A percentile compares a stretch with the other conserved stretches of the same genome.
Evolutionary conservation across 768 basidiomycete species (phyloP).

Genomic region (Lentinula aciculospora): DNA sequence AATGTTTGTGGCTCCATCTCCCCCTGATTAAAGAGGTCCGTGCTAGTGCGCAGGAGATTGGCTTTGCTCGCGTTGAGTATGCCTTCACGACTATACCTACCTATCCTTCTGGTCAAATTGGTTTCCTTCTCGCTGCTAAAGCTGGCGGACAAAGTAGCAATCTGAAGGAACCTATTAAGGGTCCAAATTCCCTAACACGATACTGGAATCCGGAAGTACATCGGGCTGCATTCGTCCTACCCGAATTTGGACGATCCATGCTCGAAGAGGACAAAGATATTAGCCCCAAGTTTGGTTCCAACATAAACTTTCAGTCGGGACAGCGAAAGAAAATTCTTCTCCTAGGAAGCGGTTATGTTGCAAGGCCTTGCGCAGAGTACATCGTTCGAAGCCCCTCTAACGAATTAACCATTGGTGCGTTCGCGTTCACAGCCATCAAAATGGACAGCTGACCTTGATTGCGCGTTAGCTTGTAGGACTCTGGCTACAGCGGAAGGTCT

Average conservation of each 20-base stretch:
- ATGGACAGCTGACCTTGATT: background rate
- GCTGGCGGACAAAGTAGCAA: slow-evolving; percentile 48
- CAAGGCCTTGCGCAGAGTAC: slow-evolving; percentile 95
- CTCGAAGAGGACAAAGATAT: slow-evolving; percentile 71
- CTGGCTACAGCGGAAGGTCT: slow-evolving; percentile 71
- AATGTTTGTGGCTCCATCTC: slow-evolving; percentile 94
- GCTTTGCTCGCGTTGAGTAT: slow-evolving; percentile 79
- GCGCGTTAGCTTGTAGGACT: slow-evolving; percentile 73
- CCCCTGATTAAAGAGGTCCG: slow-evolving; percentile 76
- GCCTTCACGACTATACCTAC: slow-evolving; percentile 97
- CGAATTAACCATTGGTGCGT: slow-evolving; percentile 76
- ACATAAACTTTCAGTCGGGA: slow-evolving; percentile 36
- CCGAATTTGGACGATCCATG: slow-evolving; percentile 80
- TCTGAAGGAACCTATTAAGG: slow-evolving; percentile 59
- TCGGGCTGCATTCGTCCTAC: slow-evolving; percentile 78
- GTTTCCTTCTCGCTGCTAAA: slow-evolving; percentile 87
- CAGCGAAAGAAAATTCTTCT: slow-evolving; percentile 67
- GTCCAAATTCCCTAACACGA: slow-evolving; percentile 61
- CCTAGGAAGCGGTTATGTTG: slow-evolving; percentile 93
- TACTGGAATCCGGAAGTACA: slow-evolving; percentile 89
- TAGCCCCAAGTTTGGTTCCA: slow-evolving; percentile 70
- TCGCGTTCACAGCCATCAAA: background rate
- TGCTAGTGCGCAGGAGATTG: slow-evolving; percentile 55
- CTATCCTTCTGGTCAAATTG: slow-evolving; percentile 98
- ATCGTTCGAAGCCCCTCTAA: slow-evolving; percentile 78